Percentiles rank a stretch among this genome's conserved stretches.
These are phyloP conservation scores for Glebionis coronaria DNA, from an alignment of 129 eudicot species.

Conservation along the genomic window DNA sequence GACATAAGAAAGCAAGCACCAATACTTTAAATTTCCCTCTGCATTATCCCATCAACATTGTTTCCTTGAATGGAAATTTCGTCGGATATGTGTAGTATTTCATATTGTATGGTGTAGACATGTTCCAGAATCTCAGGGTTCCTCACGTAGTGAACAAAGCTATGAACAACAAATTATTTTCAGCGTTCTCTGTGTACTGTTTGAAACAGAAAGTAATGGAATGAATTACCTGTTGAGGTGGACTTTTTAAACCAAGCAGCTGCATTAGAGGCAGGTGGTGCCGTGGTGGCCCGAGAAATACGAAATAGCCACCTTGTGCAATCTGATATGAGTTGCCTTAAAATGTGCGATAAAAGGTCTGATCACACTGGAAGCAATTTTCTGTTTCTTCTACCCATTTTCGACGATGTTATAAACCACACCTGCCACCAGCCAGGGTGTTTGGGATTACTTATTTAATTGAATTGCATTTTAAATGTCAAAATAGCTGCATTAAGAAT, in stretches of 20 bases:
- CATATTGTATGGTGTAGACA: slow-evolving; percentile 84
- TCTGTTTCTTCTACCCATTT: slow-evolving; percentile 80
- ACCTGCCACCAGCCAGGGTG: no score
- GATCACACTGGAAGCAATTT: slow-evolving; percentile 79
- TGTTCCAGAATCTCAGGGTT: slow-evolving; percentile 94
- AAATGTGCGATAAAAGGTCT: slow-evolving; percentile 85
- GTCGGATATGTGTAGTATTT: slow-evolving; percentile 77
- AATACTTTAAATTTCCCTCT: slow-evolving; percentile 71
- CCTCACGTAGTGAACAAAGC: slow-evolving; percentile 99
- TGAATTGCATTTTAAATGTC: no score
- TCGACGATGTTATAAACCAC: slow-evolving; percentile 74
- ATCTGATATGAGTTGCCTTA: slow-evolving; percentile 78
- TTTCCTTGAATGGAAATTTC: slow-evolving; percentile 67
- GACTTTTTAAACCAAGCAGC: no score
- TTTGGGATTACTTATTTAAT: no score
- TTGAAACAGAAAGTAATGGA: no score
- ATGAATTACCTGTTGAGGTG: slow-evolving; percentile 92
- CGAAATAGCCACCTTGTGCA: no score
- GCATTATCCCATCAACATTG: slow-evolving; percentile 36
- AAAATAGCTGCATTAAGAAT: no score
- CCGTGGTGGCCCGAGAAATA: slow-evolving; percentile 83
- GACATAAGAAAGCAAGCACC: slow-evolving; percentile 18
- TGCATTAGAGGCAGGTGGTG: slow-evolving; percentile 45
- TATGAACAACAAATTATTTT: no score
- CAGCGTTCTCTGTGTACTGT: no score